phyloP scores from a whole-genome alignment of 2,329 filamentous ascomycete species.

The Colletotrichum tofieldiae region DNA sequence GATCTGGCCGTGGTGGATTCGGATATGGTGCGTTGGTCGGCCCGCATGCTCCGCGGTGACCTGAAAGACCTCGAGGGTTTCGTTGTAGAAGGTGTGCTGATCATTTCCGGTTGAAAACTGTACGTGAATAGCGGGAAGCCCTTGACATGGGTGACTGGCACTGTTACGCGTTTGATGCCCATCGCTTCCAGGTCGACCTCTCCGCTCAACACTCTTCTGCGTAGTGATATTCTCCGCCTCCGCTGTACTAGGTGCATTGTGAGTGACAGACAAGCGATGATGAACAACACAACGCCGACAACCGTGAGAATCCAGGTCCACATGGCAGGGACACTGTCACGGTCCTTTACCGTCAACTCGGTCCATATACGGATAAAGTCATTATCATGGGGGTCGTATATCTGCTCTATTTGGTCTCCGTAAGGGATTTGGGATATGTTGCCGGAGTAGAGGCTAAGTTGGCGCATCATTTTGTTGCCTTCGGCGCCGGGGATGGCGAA shows the following conservation, averaged over 20 bases:
- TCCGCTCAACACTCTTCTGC: slow-evolving; percentile 80
- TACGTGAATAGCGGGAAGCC: slow-evolving; percentile 87
- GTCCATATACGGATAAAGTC: slow-evolving; percentile 76
- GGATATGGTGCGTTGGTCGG: slow-evolving; percentile 40
- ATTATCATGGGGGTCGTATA: slow-evolving; percentile 69
- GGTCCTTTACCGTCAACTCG: slow-evolving; percentile 64
- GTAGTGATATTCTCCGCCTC: slow-evolving; percentile 77
- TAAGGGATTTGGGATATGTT: slow-evolving; percentile 76
- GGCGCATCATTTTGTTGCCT: slow-evolving; percentile 78
- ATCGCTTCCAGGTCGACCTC: slow-evolving; percentile 90
- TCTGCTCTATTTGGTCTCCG: slow-evolving; percentile 68
- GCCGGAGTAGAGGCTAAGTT: slow-evolving; percentile 84
- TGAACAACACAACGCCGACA: slow-evolving; percentile 77
- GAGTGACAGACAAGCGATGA: slow-evolving; percentile 78
- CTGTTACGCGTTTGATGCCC: slow-evolving; percentile 85
- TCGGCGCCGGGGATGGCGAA: slow-evolving; percentile 83
- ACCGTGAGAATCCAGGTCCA: slow-evolving; percentile 87
- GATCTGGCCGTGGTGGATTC: slow-evolving; percentile 38
- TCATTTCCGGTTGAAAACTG: slow-evolving; percentile 66
- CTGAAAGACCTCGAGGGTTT: slow-evolving; percentile 52
- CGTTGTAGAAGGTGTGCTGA: slow-evolving; percentile 55
- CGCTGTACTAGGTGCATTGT: slow-evolving; percentile 85
- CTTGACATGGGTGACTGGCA: slow-evolving; percentile 80
- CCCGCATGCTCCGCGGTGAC: slow-evolving; percentile 44
- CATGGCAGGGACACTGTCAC: slow-evolving; percentile 75